A percentile compares a stretch with the other conserved stretches of the same genome.
Conservation (phyloP, 2,329 filamentous ascomycete species). For the Mycosphaerella sp. region DNA sequence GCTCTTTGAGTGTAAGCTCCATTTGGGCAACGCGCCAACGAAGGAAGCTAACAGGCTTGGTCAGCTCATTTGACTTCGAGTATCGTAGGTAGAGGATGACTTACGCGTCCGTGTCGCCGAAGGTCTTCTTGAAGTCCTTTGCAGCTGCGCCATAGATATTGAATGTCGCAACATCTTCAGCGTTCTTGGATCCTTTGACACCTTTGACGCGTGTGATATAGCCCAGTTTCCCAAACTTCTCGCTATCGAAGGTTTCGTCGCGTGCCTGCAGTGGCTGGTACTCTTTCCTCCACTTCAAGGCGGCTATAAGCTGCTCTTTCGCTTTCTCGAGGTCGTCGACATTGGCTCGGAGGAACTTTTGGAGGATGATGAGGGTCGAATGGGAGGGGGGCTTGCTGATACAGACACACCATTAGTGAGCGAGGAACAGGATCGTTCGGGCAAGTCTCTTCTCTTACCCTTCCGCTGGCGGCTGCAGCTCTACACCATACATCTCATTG, state of each 20-base stretch:
- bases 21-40: conserved; percentile 85
- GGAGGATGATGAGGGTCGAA: conserved; percentile 75
- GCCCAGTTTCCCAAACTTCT: conserved; percentile 71
- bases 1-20: conserved; percentile 73
- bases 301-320: conserved; percentile 69
- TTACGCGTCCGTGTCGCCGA: conserved; percentile 74
- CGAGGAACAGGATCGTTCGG: background rate
- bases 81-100: conserved; percentile 32
- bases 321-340: conserved; percentile 67
- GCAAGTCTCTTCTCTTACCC: conserved; percentile 16
- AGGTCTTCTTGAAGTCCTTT: conserved; percentile 73
- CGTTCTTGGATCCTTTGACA: conserved; percentile 46
- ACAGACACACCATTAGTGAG: conserved; percentile 8
- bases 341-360: conserved; percentile 93
- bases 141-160: conserved; percentile 85
- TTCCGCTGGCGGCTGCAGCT: conserved; percentile 42
- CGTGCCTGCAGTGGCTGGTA: conserved; percentile 63
- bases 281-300: conserved; percentile 75
- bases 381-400: conserved; percentile 46
- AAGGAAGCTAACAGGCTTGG: conserved; percentile 59
- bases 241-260: conserved; percentile 55
- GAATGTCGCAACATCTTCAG: conserved; percentile 72
- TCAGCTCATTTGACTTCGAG: background rate
- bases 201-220: conserved; percentile 68
- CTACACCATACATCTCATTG: conserved; percentile 81